Evolutionary conservation across 768 basidiomycete genomes (phyloP).

Genomic region (Pulveroboletus sp.): DNA sequence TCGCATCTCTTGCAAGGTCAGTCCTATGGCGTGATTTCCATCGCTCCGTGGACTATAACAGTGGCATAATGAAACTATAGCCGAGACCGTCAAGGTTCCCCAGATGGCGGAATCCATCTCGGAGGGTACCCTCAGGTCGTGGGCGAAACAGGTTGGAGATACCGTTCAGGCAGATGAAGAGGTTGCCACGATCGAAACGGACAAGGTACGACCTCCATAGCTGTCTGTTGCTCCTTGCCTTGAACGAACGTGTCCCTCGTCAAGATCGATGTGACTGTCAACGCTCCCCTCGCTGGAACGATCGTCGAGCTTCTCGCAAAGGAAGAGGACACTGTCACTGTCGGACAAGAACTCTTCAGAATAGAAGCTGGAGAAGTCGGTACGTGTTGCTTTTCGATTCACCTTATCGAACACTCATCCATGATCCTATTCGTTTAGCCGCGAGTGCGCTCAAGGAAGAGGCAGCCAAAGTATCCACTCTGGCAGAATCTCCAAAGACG

Average conservation of each 20-base stretch:
- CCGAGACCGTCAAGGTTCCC: constrained; percentile 89
- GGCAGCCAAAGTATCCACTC: constrained; percentile 22
- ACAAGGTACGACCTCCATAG: constrained; percentile 61
- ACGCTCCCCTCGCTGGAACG: constrained; percentile 82
- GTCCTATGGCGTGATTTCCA: constrained; percentile 24
- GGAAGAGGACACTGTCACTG: constrained; percentile 92
- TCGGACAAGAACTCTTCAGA: constrained; percentile 91
- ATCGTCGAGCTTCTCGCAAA: constrained; percentile 82
- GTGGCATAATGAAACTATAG: constrained; percentile 33
- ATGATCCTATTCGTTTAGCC: constrained; percentile 10
- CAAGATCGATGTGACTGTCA: constrained; percentile 96
- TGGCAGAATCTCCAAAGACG: constrained; percentile 26
- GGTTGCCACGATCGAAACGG: constrained; percentile 96
- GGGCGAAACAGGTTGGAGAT: constrained; percentile 92
- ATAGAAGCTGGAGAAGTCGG: constrained; percentile 78
- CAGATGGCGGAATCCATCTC: constrained; percentile 99
- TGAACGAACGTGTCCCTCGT: constrained; percentile 5
- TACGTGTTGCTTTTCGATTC: constrained; percentile 22
- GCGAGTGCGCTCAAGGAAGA: constrained; percentile 29
- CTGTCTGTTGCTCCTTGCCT: not conserved
- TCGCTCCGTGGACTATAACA: constrained; percentile 7
- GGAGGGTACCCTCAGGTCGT: constrained; percentile 93
- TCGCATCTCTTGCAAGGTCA: constrained; percentile 65
- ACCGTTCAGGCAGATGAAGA: constrained; percentile 90
- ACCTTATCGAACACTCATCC: not conserved